A percentile compares a stretch with the other conserved stretches of the same genome.
Conservation (phyloP, 2,329 filamentous ascomycete genomes). For the Ophiostoma sp. region DNA sequence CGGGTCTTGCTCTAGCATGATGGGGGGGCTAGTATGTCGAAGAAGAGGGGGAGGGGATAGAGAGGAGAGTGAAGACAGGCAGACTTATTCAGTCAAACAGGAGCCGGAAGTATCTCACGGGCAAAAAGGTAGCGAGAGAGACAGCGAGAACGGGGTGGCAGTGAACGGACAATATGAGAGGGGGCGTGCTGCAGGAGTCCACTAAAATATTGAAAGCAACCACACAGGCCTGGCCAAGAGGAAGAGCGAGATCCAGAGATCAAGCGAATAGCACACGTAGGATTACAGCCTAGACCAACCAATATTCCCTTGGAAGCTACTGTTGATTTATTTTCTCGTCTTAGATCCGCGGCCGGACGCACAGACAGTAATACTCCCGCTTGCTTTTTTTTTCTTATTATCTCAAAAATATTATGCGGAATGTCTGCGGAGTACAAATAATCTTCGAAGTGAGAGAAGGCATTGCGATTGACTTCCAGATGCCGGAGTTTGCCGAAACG, state of each 20-base stretch:
- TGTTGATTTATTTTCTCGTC: neutral
- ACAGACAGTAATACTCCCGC: neutral
- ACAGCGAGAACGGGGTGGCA: conserved; percentile 13
- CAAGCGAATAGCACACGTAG: conserved; percentile 3
- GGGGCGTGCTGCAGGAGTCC: conserved; percentile 1
- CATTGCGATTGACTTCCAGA: neutral
- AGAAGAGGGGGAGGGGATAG: neutral
- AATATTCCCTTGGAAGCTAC: neutral
- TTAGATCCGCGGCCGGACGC: neutral
- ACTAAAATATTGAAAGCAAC: conserved; percentile 2
- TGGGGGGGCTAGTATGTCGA: neutral
- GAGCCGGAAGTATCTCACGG: conserved; percentile 13
- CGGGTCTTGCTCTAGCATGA: neutral
- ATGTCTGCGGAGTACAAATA: neutral
- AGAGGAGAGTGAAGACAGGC: neutral
- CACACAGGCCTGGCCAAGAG: neutral
- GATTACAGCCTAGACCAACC: conserved; percentile 2
- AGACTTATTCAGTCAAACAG: neutral
- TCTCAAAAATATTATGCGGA: neutral
- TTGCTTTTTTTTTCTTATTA: neutral
- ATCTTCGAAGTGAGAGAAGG: neutral
- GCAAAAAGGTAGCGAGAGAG: conserved; percentile 25
- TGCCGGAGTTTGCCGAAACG: conserved; percentile 2
- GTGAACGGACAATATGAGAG: neutral
- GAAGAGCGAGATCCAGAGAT: conserved; percentile 7